Base-by-base conservation (phyloP, 73 alveolate species). In the Durusdinium trenchii region DNA sequence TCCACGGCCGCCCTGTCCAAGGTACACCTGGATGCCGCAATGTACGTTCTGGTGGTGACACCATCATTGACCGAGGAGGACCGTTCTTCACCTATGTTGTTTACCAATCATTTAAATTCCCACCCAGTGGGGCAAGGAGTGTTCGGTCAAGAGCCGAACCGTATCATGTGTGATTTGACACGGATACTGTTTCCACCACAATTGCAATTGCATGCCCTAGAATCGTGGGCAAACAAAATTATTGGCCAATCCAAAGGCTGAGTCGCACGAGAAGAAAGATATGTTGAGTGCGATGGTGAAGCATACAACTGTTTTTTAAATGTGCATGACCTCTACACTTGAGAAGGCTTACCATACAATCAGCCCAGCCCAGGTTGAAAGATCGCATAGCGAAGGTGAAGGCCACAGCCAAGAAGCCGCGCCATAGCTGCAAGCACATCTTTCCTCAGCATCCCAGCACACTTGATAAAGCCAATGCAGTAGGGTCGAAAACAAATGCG, bases 11-110 rank as follows among this genome's bases (percentile, higher is more conserved):
- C n/a, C n/a, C n/a, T 38, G 0, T 71, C 84, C 40, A 38, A 71
- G 84, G 84, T 71, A 71, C 50, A 36, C n/a, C 51, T 7, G 84
- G 84, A 1, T 71, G 84, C 84, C 84, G 84, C 51, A 71, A 71
- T 9, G 9, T 1, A 71, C 52, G 84, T 1, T 0, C 51, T 71
- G 84, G 84, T 71, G 84, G 84, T n/a, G 84, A 71, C 52, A 71
- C 84, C 10, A 32, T 71, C n/a, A 3, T 71, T 71, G 84, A 71
- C 35, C 51, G 50, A 3, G 84, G 84, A 1, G 84, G 84, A 6
- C 84, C 84, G 40, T 71, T 36, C 40, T 71, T 71, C 84, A 71
- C 84, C 0, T 71, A 71, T 71, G 28, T 71, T 71, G 84, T 71
- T 71, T 71, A 71, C 51, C 84, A 71, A 36, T 71, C 84, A 2